phyloP scores from a whole-genome alignment of 208 protist genomes.

The Acanthamoeba culbertsoni region DNA sequence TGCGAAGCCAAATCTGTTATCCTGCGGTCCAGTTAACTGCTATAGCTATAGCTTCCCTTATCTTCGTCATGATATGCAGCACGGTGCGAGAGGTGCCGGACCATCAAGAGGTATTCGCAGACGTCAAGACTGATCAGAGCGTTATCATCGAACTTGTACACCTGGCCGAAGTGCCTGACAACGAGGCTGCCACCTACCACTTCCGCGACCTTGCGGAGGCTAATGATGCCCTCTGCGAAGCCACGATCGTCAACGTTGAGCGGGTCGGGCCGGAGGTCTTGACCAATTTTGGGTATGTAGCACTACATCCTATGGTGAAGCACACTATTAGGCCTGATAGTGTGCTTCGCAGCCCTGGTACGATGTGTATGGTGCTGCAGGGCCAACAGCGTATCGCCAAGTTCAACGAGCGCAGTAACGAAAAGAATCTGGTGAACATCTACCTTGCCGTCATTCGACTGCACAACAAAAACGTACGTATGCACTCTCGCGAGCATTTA shows the following conservation, averaged over 20 bases:
- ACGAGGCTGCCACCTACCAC: conserved; percentile 18
- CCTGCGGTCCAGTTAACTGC: background rate
- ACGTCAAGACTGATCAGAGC: conserved; percentile 73
- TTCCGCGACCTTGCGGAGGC: conserved; percentile 49
- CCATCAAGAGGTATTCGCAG: conserved; percentile 75
- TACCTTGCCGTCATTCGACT: background rate
- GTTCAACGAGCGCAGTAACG: conserved; percentile 62
- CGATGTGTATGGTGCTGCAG: conserved; percentile 1
- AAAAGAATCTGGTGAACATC: conserved; percentile 65
- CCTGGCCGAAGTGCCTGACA: conserved; percentile 4
- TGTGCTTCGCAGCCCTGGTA: background rate
- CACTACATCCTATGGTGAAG: background rate
- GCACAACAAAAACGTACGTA: background rate
- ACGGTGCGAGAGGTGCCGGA: conserved; percentile 66
- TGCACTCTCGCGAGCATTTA: background rate
- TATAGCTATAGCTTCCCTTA: background rate
- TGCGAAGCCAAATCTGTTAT: background rate
- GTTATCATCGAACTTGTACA: conserved; percentile 73
- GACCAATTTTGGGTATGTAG: conserved; percentile 27
- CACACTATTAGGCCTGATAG: background rate
- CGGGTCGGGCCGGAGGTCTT: background rate
- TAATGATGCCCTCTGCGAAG: background rate
- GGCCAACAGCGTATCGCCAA: conserved; percentile 63
- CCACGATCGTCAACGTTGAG: background rate
- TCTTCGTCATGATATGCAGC: background rate